Evolutionary conservation across 108 stramenopile species (phyloP), one percentile per base, ranked within the genome.

Genomic region (Discostella stelligeroides): DNA sequence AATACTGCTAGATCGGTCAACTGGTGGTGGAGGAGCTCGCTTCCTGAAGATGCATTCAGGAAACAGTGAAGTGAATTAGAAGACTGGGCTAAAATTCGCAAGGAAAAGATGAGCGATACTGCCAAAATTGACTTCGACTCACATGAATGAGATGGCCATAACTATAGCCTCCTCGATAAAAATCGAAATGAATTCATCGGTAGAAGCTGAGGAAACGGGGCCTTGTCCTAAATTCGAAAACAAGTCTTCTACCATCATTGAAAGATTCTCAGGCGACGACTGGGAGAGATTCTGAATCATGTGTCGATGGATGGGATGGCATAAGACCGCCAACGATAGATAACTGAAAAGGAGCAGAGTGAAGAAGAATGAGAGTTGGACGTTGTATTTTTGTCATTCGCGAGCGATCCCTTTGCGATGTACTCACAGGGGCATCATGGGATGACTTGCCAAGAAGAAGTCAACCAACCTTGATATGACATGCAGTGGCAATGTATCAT

Each of bases 371-470:
- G 15, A 9, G 18, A 17, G 39, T 40, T 14, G 29, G 60, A 42
- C n/a, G 23, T n/a, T n/a, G n/a, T n/a, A n/a, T n/a, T n/a, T n/a
- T n/a, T n/a, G n/a, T n/a, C n/a, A n/a, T n/a, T n/a, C n/a, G n/a
- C n/a, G n/a, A n/a, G n/a, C n/a, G n/a, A n/a, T n/a, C n/a, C n/a
- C n/a, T n/a, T n/a, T n/a, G n/a, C n/a, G n/a, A 9, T 25, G 23
- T 28, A 67, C 66, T 67, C 34, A 67, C 72, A 72, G 41, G 54
- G 72, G 72, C 72, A 72, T 72, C 14, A 25, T 42, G 15, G 72
- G 63, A 45, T 72, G 72, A 39, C 72, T 72, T n/a, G 72, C 72
- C 49, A 72, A 38, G 40, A 72, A 51, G 51, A 72, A 72, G 37
- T 72, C 72, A 24, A 72, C 62, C n/a, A 72, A 27, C 50, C 72